These are phyloP conservation scores for Paecilomyces fulvus DNA, from an alignment of 2,329 filamentous ascomycete genomes.

Conservation along the genomic window DNA sequence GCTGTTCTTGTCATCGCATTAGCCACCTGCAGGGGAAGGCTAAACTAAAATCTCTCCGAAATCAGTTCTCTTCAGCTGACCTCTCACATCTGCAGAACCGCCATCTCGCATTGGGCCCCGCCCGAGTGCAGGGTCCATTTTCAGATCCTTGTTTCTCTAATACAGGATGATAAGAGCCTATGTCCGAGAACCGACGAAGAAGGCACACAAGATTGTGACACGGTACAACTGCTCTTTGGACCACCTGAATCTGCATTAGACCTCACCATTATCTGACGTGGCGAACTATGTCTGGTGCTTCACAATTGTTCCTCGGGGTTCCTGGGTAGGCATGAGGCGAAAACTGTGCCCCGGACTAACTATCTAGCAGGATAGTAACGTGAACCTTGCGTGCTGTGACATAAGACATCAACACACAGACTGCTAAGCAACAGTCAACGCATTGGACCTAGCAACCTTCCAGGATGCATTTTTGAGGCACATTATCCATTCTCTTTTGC, in stretches of 20 bases:
- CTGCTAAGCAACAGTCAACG: background rate
- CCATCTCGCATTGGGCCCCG: slow-evolving; percentile 29
- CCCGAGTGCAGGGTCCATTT: slow-evolving; percentile 28
- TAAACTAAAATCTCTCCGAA: slow-evolving; percentile 11
- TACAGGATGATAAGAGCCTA: slow-evolving; percentile 23
- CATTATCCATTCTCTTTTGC: background rate
- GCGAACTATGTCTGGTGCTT: slow-evolving; percentile 27
- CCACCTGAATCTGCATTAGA: slow-evolving; percentile 32
- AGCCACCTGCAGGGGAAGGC: slow-evolving; percentile 6
- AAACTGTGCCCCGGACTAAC: slow-evolving; percentile 1
- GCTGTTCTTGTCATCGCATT: background rate
- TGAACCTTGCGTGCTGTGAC: background rate
- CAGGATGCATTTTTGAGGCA: slow-evolving; percentile 5
- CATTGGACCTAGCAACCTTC: background rate
- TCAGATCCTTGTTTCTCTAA: slow-evolving; percentile 17
- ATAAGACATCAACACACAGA: background rate
- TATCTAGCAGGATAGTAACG: background rate
- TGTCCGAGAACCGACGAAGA: slow-evolving; percentile 18
- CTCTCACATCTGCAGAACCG: slow-evolving; percentile 30
- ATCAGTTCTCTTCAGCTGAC: slow-evolving; percentile 34
- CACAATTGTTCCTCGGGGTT: slow-evolving; percentile 17
- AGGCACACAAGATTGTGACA: slow-evolving; percentile 27
- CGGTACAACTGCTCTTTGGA: slow-evolving; percentile 23
- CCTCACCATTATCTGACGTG: slow-evolving; percentile 33
- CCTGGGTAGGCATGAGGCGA: slow-evolving; percentile 15